Evolutionary conservation across 2,329 filamentous ascomycete genomes (phyloP).

Genomic region (Talaromyces atroroseus): DNA sequence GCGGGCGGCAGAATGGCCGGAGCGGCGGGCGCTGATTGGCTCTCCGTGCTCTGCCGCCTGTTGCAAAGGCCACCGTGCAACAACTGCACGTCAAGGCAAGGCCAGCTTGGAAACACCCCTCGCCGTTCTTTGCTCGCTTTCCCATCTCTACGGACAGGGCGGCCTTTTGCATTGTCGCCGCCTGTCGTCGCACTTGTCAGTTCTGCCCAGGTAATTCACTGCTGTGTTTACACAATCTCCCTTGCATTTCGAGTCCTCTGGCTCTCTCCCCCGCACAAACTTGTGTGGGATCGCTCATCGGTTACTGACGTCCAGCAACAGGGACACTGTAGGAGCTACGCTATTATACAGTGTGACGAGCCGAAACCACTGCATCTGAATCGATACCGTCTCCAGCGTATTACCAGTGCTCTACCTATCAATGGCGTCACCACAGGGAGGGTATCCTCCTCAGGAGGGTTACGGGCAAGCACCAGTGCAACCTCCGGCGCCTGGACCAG

Average conservation of each 20-base stretch:
- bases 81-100: slow-evolving; percentile 18
- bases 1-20: slow-evolving; percentile 20
- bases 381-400: not conserved
- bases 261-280: slow-evolving; percentile 11
- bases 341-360: not conserved
- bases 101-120: slow-evolving; percentile 7
- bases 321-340: slow-evolving; percentile 18
- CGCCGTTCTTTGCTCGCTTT: slow-evolving; percentile 18
- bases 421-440: slow-evolving; percentile 50
- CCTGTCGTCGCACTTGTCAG: slow-evolving; percentile 11
- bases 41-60: slow-evolving; percentile 8
- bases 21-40: slow-evolving; percentile 26
- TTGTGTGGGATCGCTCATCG: slow-evolving; percentile 12
- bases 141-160: slow-evolving; percentile 16
- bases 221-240: not conserved
- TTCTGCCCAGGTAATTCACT: not conserved
- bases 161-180: slow-evolving; percentile 13
- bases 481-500: slow-evolving; percentile 27
- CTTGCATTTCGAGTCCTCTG: slow-evolving; percentile 15
- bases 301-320: slow-evolving; percentile 19
- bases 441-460: slow-evolving; percentile 47
- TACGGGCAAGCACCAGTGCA: slow-evolving; percentile 40
- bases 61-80: slow-evolving; percentile 36
- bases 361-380: not conserved
- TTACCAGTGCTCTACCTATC: slow-evolving; percentile 11